Evolutionary conservation across 768 basidiomycete species (phyloP).

Genomic region (Tricholoma terreum): DNA sequence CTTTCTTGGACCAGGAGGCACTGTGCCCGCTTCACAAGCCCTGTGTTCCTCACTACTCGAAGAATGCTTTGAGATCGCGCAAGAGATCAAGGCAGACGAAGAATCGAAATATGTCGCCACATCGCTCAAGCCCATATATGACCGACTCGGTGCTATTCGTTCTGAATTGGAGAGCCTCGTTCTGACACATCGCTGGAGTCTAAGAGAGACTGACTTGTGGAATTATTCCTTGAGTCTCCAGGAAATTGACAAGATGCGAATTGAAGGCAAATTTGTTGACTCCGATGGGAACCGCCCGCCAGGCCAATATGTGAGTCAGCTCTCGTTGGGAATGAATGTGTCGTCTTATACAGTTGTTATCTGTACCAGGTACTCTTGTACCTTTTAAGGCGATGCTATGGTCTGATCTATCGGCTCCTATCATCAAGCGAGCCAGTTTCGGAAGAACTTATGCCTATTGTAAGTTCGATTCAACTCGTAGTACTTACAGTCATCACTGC

Average conservation of each 20-base stretch:
- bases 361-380: conserved; percentile 79
- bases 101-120: conserved; percentile 85
- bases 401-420: conserved; percentile 88
- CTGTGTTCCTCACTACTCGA: conserved; percentile 90
- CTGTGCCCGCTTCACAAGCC: conserved; percentile 88
- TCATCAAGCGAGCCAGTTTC: conserved; percentile 97
- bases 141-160: conserved; percentile 83
- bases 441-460: conserved; percentile 96
- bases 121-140: conserved; percentile 88
- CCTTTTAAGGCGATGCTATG: conserved; percentile 91
- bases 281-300: conserved; percentile 86
- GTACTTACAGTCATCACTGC: neutral
- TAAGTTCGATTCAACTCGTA: conserved; percentile 29
- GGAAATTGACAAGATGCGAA: conserved; percentile 95
- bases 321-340: neutral
- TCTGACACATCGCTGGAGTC: conserved; percentile 94
- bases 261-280: conserved; percentile 97
- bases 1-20: conserved; percentile 88
- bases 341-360: neutral
- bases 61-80: conserved; percentile 92
- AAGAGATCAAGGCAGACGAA: conserved; percentile 93
- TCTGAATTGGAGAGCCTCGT: conserved; percentile 87
- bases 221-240: conserved; percentile 92
- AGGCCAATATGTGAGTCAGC: conserved; percentile 84
- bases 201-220: conserved; percentile 91